Base-by-base conservation (phyloP, 2,329 filamentous ascomycete species). In the Alternaria alternata region DNA sequence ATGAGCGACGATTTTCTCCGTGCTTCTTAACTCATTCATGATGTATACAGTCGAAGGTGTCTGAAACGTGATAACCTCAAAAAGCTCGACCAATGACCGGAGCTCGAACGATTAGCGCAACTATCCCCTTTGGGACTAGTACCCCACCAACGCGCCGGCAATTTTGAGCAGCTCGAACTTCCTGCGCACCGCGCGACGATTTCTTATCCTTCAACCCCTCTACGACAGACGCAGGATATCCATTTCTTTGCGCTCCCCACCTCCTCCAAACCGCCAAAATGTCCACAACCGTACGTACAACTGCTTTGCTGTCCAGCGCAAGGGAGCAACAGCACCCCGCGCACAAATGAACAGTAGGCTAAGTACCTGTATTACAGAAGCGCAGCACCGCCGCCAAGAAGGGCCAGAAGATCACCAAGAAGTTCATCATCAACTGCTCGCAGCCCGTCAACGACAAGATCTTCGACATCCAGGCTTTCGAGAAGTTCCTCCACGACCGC, bases 401-500 rank as follows among this genome's bases (percentile, higher is more conserved):
- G 81, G 77, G 76, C 79, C 78, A 90, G 78, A 94, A 94, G 89
- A 83, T 89, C 79, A 93, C 91, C 80, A 93, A 94, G 88, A 94
- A 94, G 94, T 99, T 93, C 90, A 90, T 96, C 87, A 98, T 99
- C 92, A 96, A 99, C 87, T 94, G 94, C 83, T 94, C 92, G 79
- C 94, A 98, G 86, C 95, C 95, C 78, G 94, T 94, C 76, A 92
- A 89, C 86, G 95, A 99, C 89, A 98, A 98, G 91, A 99, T 99
- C 89, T 98, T 99, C 89, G 95, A 99, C 84, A 90, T 97, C 82
- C 89, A 92, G 78, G 94, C 94, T 75, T 99, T 99, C 83, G 94
- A 97, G 87, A 98, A 98, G 90, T 99, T 99, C 91, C 92, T 99
- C 69, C 94, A 97, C 89, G 95, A 98, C 85, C 93, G 92, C 86